A percentile compares a stretch with the other conserved stretches of the same genome.
Conservation (phyloP, 192 early-diverging fungal species). For the Podila epicladia region DNA sequence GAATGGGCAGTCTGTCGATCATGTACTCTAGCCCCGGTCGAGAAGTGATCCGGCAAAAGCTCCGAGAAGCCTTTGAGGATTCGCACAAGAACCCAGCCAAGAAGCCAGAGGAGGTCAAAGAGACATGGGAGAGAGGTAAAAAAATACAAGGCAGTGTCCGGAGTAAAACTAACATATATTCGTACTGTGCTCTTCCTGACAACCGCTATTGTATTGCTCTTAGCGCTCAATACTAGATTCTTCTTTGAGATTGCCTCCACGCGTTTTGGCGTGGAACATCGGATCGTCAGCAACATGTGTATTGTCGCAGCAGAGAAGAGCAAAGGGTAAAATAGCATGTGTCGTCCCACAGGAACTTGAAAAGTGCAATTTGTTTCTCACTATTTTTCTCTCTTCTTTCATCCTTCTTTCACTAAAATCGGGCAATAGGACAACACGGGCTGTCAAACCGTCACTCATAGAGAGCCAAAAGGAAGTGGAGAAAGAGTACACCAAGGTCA, state of each 20-base stretch:
- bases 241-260: constrained; percentile 43
- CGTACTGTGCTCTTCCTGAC: not conserved
- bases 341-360: not conserved
- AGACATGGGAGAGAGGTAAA: constrained; percentile 39
- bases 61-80: constrained; percentile 47
- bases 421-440: constrained; percentile 1
- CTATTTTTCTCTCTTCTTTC: not conserved
- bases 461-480: constrained; percentile 5
- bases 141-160: no score
- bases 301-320: constrained; percentile 15
- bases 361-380: not conserved
- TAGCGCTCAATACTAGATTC: constrained; percentile 31
- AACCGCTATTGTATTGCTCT: not conserved
- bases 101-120: constrained; percentile 5
- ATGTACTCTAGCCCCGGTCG: constrained; percentile 39
- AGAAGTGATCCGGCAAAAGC: constrained; percentile 24
- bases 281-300: constrained; percentile 32
- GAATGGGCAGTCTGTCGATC: constrained; percentile 28
- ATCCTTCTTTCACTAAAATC: not conserved
- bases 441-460: constrained; percentile 1
- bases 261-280: constrained; percentile 39
- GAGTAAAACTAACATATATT: no score
- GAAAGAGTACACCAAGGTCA: constrained; percentile 9
- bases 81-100: constrained; percentile 3
- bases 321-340: constrained; percentile 10